These are phyloP conservation scores for Bruguiera parviflora DNA, from an alignment of 345 rosid species.

Conservation along the genomic window DNA sequence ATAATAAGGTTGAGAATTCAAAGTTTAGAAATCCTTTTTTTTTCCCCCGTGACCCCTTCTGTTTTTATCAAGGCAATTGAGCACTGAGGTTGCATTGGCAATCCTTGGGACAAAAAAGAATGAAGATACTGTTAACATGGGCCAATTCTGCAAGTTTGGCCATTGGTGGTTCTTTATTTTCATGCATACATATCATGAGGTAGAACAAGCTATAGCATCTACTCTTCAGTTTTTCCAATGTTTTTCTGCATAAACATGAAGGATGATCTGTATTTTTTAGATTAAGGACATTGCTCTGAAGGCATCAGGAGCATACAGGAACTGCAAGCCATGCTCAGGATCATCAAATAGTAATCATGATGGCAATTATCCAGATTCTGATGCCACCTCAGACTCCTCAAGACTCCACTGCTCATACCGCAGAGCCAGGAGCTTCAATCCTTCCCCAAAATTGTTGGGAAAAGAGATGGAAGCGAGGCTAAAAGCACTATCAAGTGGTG, in stretches of 20 bases:
- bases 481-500: constrained; percentile 84
- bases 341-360: constrained; percentile 52
- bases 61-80: no score
- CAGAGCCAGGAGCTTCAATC: constrained; percentile 61
- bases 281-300: constrained; percentile 91
- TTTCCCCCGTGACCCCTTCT: not conserved
- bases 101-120: not conserved
- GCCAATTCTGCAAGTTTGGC: not conserved
- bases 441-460: constrained; percentile 64
- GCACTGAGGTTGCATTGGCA: not conserved
- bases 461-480: constrained; percentile 80
- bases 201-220: not conserved
- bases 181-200: not conserved
- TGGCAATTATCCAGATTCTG: constrained; percentile 51
- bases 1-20: not conserved
- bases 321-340: constrained; percentile 86
- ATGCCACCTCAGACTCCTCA: constrained; percentile 60
- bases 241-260: constrained; percentile 4
- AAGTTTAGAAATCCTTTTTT: not conserved
- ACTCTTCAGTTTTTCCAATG: not conserved
- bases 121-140: not conserved
- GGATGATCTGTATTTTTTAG: constrained; percentile 31
- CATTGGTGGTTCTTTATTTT: not conserved
- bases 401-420: constrained; percentile 66
- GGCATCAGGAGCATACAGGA: constrained; percentile 87